A percentile compares a stretch with the other conserved stretches of the same genome.
phyloP scores from a whole-genome alignment of 2,329 filamentous ascomycete genomes.

The Elsinoe necatrix region DNA sequence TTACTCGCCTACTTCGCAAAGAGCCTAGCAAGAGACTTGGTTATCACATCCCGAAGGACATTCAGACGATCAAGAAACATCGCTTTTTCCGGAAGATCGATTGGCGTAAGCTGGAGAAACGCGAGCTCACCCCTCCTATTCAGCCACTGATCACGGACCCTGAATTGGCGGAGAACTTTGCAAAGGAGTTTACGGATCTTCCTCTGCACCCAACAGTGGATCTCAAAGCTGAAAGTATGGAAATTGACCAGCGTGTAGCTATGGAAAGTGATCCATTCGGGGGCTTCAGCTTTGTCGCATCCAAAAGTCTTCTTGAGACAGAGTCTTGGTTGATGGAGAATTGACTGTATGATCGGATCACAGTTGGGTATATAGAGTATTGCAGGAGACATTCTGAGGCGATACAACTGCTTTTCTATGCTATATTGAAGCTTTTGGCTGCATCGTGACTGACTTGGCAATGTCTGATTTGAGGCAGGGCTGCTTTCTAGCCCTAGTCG shows the following conservation, averaged over 20 bases:
- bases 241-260: slow-evolving; percentile 19
- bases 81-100: slow-evolving; percentile 96
- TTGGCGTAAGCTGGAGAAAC: slow-evolving; percentile 75
- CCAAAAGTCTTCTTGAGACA: slow-evolving; percentile 40
- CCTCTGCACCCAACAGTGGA: slow-evolving; percentile 63
- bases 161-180: slow-evolving; percentile 93
- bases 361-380: background rate
- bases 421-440: background rate
- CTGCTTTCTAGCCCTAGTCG: background rate
- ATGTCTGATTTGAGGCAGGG: background rate
- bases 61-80: slow-evolving; percentile 78
- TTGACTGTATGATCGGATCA: slow-evolving; percentile 21
- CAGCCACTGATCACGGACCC: slow-evolving; percentile 91
- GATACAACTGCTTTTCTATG: background rate
- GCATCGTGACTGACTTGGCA: background rate
- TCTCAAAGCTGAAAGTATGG: slow-evolving; percentile 18
- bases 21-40: slow-evolving; percentile 87
- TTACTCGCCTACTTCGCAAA: slow-evolving; percentile 82
- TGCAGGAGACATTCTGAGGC: background rate
- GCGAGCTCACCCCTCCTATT: slow-evolving; percentile 82
- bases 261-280: slow-evolving; percentile 41
- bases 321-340: slow-evolving; percentile 29
- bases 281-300: slow-evolving; percentile 47
- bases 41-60: slow-evolving; percentile 78
- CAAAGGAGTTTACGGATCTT: slow-evolving; percentile 80